These are phyloP conservation scores for Arctostaphylos glauca DNA, from an alignment of 148 eudicot genomes.

Conservation along the genomic window DNA sequence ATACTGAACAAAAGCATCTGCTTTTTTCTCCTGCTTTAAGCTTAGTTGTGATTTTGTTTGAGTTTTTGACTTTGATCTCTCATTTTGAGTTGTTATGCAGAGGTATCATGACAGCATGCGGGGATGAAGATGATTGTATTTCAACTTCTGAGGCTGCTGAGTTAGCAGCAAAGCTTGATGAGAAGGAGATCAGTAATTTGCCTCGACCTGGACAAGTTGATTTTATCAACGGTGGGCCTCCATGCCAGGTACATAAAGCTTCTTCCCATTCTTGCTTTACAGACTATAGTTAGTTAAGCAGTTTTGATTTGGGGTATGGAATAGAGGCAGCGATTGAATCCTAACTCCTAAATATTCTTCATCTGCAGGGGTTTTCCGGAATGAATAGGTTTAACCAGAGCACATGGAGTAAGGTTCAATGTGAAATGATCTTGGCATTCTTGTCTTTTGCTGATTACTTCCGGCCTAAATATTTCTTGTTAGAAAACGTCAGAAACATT, in stretches of 20 bases:
- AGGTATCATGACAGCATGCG: slow-evolving; percentile 75
- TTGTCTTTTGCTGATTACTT: slow-evolving; percentile 74
- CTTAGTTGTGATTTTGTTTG: background rate
- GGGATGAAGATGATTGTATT: slow-evolving; percentile 76
- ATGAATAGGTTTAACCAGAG: slow-evolving; percentile 73
- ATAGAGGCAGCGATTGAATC: background rate
- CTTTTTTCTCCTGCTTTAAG: background rate
- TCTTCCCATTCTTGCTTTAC: background rate
- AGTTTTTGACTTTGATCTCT: background rate
- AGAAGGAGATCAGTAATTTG: slow-evolving; percentile 47
- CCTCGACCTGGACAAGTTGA: slow-evolving; percentile 93
- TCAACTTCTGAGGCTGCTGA: slow-evolving; percentile 85
- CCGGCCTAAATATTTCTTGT: slow-evolving; percentile 60
- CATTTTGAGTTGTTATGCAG: slow-evolving; percentile 30
- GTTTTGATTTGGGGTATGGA: background rate
- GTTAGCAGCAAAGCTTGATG: slow-evolving; percentile 60
- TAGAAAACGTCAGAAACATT: slow-evolving; percentile 68
- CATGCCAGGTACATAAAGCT: slow-evolving; percentile 67
- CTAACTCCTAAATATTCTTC: background rate
- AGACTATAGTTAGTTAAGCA: background rate
- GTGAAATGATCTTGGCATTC: slow-evolving; percentile 75
- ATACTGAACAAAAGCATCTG: background rate
- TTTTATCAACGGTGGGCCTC: slow-evolving; percentile 98
- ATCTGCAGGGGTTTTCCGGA: slow-evolving; percentile 69
- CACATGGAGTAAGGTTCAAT: slow-evolving; percentile 79